A percentile compares a stretch with the other conserved stretches of the same genome.
These are phyloP conservation scores for Persicaria tinctoria DNA, from an alignment of 148 eudicot species.

Conservation along the genomic window DNA sequence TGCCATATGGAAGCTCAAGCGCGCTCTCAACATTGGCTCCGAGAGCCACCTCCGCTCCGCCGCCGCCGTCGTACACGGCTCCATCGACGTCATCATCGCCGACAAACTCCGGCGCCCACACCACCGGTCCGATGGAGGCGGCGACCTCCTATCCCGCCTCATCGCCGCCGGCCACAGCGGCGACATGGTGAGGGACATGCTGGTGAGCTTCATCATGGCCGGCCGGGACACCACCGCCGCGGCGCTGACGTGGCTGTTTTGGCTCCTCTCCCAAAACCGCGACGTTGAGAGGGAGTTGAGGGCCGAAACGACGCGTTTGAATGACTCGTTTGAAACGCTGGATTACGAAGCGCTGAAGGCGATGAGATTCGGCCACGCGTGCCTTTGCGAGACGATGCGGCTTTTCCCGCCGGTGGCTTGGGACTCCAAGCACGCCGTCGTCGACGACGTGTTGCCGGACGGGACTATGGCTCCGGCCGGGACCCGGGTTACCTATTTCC, in stretches of 20 bases:
- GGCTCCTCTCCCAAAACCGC: slow-evolving; percentile 31
- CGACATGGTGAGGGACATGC: slow-evolving; percentile 58
- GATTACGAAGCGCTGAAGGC: slow-evolving; percentile 39
- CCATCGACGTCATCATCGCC: slow-evolving; percentile 32
- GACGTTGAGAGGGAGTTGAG: slow-evolving; percentile 18
- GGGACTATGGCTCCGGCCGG: slow-evolving; percentile 55
- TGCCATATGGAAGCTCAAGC: slow-evolving; percentile 57
- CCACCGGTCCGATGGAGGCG: neutral
- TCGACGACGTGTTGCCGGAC: slow-evolving; percentile 65
- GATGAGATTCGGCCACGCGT: slow-evolving; percentile 56
- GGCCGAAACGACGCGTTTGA: slow-evolving; percentile 19
- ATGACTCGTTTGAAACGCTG: neutral
- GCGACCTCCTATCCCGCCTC: slow-evolving; percentile 53
- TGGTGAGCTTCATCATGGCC: slow-evolving; percentile 68
- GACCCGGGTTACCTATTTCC: slow-evolving; percentile 69
- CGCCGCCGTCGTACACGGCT: slow-evolving; percentile 24
- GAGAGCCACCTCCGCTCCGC: slow-evolving; percentile 44
- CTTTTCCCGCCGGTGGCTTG: slow-evolving; percentile 86
- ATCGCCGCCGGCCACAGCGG: slow-evolving; percentile 33
- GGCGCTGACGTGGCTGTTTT: slow-evolving; percentile 85
- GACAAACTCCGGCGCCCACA: slow-evolving; percentile 13
- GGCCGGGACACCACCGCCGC: slow-evolving; percentile 81
- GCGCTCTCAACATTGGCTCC: slow-evolving; percentile 42
- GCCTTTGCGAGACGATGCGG: slow-evolving; percentile 72
- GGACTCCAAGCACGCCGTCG: slow-evolving; percentile 82